Conservation (phyloP, 2,329 filamentous ascomycete species). For the Claviceps citrina region DNA sequence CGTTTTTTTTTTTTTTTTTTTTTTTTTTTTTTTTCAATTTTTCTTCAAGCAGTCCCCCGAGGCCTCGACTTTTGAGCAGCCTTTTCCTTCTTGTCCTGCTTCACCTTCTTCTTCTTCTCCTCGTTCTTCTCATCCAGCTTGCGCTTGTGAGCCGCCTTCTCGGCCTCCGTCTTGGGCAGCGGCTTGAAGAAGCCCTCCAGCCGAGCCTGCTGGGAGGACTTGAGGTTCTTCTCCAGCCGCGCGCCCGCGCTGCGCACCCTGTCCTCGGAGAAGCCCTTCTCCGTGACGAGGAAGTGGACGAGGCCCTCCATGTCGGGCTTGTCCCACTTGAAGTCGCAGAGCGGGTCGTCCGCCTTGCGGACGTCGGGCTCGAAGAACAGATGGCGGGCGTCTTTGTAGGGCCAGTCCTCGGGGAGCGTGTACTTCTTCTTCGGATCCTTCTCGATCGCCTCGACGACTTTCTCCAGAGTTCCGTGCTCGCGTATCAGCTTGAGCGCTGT, state of each 20-base stretch:
- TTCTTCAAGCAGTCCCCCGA: slow-evolving; percentile 41
- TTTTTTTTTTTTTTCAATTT: too few species aligned
- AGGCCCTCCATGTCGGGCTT: slow-evolving; percentile 81
- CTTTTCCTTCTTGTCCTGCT: slow-evolving; percentile 91
- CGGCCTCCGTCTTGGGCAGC: slow-evolving; percentile 69
- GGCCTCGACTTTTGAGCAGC: slow-evolving; percentile 81
- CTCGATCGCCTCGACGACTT: slow-evolving; percentile 67
- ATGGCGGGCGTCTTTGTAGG: slow-evolving; percentile 76
- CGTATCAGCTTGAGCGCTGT: slow-evolving; percentile 90
- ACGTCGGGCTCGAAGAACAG: slow-evolving; percentile 91
- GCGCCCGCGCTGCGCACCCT: slow-evolving; percentile 66
- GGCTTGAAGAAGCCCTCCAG: slow-evolving; percentile 96
- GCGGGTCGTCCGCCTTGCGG: slow-evolving; percentile 61
- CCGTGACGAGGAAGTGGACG: slow-evolving; percentile 74
- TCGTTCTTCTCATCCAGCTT: slow-evolving; percentile 88
- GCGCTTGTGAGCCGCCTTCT: slow-evolving; percentile 74
- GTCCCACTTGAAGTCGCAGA: slow-evolving; percentile 97
- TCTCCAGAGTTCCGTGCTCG: slow-evolving; percentile 77
- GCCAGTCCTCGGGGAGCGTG: slow-evolving; percentile 88
- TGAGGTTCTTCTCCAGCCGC: slow-evolving; percentile 76
- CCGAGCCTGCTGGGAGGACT: slow-evolving; percentile 76
- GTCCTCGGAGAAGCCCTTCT: slow-evolving; percentile 96
- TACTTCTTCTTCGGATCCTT: slow-evolving; percentile 67
- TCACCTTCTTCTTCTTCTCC: slow-evolving; percentile 87
- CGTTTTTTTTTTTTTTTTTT: too few species aligned